phyloP scores from a whole-genome alignment of 768 basidiomycete genomes.

The Rossbeevera mucosa region DNA sequence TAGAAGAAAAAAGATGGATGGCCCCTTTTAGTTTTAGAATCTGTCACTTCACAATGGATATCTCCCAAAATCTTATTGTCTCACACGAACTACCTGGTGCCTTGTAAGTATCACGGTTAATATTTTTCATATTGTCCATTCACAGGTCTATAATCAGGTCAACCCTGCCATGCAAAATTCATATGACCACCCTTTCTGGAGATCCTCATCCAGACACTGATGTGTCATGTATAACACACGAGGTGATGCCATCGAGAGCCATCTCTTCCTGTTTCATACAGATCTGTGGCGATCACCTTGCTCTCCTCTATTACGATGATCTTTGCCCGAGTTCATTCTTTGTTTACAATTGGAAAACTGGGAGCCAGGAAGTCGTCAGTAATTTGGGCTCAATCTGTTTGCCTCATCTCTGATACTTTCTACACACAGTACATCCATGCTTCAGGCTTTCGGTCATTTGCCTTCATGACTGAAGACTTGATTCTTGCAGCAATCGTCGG shows the following conservation, averaged over 20 bases:
- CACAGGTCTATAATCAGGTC: constrained; percentile 14
- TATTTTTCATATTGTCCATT: background rate
- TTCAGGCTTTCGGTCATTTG: constrained; percentile 28
- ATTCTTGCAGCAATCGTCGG: constrained; percentile 19
- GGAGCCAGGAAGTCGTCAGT: constrained; percentile 28
- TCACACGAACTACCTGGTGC: constrained; percentile 22
- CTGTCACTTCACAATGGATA: constrained; percentile 36
- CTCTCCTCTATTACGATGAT: constrained; percentile 24
- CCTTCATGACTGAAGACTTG: constrained; percentile 32
- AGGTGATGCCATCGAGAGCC: background rate
- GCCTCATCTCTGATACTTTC: constrained; percentile 2
- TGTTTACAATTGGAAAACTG: constrained; percentile 36
- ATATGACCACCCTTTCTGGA: constrained; percentile 30
- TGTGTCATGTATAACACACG: constrained; percentile 13
- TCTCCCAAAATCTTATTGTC: constrained; percentile 34
- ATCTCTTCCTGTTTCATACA: constrained; percentile 25
- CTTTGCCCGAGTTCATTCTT: constrained; percentile 15
- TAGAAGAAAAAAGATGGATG: constrained; percentile 28
- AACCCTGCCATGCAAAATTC: constrained; percentile 18
- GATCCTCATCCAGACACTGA: constrained; percentile 23
- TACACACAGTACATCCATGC: constrained; percentile 16
- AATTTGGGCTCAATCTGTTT: background rate
- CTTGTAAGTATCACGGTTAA: constrained; percentile 13
- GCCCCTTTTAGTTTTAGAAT: constrained; percentile 23
- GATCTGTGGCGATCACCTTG: constrained; percentile 30